Evolutionary conservation across 83 land plant genomes (phyloP), one percentile per base, ranked within the genome.

Genomic region (Picea engelmannii): DNA sequence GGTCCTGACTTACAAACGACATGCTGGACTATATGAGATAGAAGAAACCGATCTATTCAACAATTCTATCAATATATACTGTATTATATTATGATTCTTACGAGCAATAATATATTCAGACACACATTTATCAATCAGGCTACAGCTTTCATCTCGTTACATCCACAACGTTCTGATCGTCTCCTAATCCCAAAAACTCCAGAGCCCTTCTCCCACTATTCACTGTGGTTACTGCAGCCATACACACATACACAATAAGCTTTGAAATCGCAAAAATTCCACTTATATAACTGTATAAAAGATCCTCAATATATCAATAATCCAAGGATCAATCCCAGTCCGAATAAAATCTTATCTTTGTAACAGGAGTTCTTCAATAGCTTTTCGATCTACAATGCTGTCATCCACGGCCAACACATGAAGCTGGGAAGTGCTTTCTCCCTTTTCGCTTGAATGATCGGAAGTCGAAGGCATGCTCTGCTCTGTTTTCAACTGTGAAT

Each of bases 371-470:
- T 92, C 91, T 80, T 94, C 96, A 49, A 94, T 91, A 52, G 92
- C 89, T 80, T 89, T 92, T 75, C 95, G 90, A 78, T 92, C 94
- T 6, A 87, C 80, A 52, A 81, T 49, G 78, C 89, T 92, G 78
- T 92, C 94, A 82, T 92, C 94, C 65, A 92, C 94, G 12, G 96
- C 94, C 17, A 94, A 76, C n/a, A 94, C 95, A 89, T 92, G 95
- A 76, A 82, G 86, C 66, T 87, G 85, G 3, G 88, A 49, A 35
- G 20, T 31, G 21, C 38, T 25, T 1, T 20, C n/a, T 4, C 79
- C 65, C 79, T 42, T 15, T 11, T 44, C 16, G 18, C 24, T 9
- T 11, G 38, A 74, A 4, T 21, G 58, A 47, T 49, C 24, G 7
- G 24, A 74, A 49, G 27, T 49, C 13, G 77, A 74, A 4, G 15